phyloP scores from a whole-genome alignment of 345 rosid genomes.

The Ricinus communis region DNA sequence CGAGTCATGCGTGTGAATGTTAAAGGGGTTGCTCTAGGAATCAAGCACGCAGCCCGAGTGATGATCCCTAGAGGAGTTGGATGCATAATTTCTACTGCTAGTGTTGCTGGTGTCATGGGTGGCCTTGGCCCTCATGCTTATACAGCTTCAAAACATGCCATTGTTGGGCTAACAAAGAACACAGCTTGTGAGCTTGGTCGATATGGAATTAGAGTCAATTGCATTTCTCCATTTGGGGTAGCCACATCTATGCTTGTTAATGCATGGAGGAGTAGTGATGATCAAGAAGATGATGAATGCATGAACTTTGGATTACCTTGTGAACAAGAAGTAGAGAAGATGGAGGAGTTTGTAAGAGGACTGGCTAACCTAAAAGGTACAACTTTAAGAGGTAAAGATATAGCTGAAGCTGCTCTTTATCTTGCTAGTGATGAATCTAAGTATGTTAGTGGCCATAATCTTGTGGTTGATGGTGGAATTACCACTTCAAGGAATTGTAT shows the following conservation, averaged over 20 bases:
- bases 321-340: slow-evolving; percentile 50
- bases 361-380: slow-evolving; percentile 59
- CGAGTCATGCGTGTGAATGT: slow-evolving; percentile 69
- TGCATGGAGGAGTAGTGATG: slow-evolving; percentile 50
- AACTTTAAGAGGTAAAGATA: slow-evolving; percentile 56
- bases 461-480: slow-evolving; percentile 84
- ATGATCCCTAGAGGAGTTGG: slow-evolving; percentile 62
- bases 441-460: slow-evolving; percentile 84
- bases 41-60: slow-evolving; percentile 78
- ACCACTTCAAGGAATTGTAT: slow-evolving; percentile 75
- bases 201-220: slow-evolving; percentile 74
- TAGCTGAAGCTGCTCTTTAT: slow-evolving; percentile 82
- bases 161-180: slow-evolving; percentile 77
- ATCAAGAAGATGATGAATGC: slow-evolving; percentile 36
- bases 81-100: slow-evolving; percentile 68
- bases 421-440: slow-evolving; percentile 82
- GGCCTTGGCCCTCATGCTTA: slow-evolving; percentile 89
- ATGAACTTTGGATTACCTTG: slow-evolving; percentile 34
- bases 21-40: slow-evolving; percentile 62
- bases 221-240: slow-evolving; percentile 86
- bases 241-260: slow-evolving; percentile 74
- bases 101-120: slow-evolving; percentile 82
- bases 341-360: slow-evolving; percentile 68
- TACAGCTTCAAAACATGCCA: slow-evolving; percentile 86
- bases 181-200: slow-evolving; percentile 74